A percentile compares a stretch with the other conserved stretches of the same genome.
These are phyloP conservation scores for Zymoseptoria brevis DNA, from an alignment of 2,329 filamentous ascomycete species.

Conservation along the genomic window DNA sequence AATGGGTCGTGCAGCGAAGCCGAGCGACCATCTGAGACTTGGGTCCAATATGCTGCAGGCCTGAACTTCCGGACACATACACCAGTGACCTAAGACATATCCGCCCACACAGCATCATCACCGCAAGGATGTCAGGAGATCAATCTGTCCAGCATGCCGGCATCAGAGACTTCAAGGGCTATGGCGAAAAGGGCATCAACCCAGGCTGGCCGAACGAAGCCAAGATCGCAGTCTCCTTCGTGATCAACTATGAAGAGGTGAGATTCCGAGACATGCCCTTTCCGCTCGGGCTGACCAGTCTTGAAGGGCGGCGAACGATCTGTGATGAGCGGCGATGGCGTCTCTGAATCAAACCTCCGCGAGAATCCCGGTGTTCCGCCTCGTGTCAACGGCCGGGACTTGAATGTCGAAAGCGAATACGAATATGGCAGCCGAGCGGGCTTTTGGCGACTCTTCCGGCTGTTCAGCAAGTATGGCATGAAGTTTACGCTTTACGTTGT, in stretches of 20 bases:
- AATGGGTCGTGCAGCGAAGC: background rate
- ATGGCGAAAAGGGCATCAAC: background rate
- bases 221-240: constrained; percentile 41
- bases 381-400: constrained; percentile 28
- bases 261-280: background rate
- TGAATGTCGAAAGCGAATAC: constrained; percentile 44
- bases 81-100: too few relatives aligned
- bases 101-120: background rate
- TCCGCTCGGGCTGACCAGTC: constrained; percentile 13
- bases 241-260: constrained; percentile 40
- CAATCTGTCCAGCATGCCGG: background rate
- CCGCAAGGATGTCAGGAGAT: background rate
- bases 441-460: constrained; percentile 43
- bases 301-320: constrained; percentile 33
- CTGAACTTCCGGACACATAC: too few relatives aligned
- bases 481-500: constrained; percentile 47
- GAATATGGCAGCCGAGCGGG: constrained; percentile 45
- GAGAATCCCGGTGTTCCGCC: constrained; percentile 27
- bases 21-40: background rate
- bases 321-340: constrained; percentile 34
- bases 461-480: constrained; percentile 44
- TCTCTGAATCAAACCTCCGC: constrained; percentile 32
- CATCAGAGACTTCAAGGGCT: constrained; percentile 1
- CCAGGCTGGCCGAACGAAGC: constrained; percentile 36
- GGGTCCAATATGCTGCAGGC: background rate